Conservation (phyloP, 371 early-diverging fungal species). For the Funneliformis caledonium region DNA sequence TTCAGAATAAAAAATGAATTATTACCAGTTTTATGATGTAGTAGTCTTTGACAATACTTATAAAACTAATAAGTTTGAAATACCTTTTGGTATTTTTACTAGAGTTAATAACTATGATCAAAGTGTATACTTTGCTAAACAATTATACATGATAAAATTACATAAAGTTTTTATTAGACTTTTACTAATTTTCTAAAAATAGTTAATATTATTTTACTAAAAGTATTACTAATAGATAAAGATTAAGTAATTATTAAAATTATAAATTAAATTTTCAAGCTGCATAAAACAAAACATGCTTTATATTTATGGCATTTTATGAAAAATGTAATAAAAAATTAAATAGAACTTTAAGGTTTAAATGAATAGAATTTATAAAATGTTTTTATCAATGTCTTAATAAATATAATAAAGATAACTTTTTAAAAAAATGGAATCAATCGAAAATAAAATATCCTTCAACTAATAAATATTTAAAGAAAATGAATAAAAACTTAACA, state of each 20-base stretch:
- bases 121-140: background rate
- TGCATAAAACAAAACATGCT: slow-evolving; percentile 2
- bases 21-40: background rate
- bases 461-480: background rate
- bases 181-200: slow-evolving; percentile 8
- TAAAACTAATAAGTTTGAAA: slow-evolving; percentile 5
- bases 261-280: background rate
- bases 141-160: background rate
- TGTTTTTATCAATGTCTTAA: background rate
- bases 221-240: slow-evolving; percentile 2
- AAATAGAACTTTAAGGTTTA: background rate
- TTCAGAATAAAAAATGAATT: background rate
- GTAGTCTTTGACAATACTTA: slow-evolving; percentile 10
- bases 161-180: background rate
- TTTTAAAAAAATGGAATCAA: slow-evolving; percentile 21
- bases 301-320: slow-evolving; percentile 16
- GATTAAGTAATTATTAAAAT: background rate
- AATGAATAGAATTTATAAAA: background rate
- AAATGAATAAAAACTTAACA: background rate
- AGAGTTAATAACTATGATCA: slow-evolving; percentile 1
- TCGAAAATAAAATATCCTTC: background rate
- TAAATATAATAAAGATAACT: too few relatives aligned
- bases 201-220: background rate
- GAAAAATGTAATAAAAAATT: slow-evolving; percentile 24
- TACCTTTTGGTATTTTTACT: slow-evolving; percentile 18